Percentiles rank a stretch among this genome's conserved stretches.
These are phyloP conservation scores for Malus hybrid DNA, from an alignment of 331 rosid species.

Conservation along the genomic window DNA sequence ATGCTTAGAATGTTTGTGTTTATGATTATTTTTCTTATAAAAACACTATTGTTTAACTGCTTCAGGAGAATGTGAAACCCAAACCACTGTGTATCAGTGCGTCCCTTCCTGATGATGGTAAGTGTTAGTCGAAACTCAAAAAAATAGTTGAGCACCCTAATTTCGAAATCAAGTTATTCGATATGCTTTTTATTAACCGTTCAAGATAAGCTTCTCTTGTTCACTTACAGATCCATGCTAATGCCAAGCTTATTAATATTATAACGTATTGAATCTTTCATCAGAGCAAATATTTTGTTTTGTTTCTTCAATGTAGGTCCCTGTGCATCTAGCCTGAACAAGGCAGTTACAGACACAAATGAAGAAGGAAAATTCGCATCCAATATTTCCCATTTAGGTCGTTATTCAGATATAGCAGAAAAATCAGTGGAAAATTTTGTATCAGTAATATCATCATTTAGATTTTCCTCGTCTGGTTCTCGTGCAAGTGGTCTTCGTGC, in stretches of 20 bases:
- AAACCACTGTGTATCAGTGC: constrained; percentile 24
- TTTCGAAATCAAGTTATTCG: too few species aligned
- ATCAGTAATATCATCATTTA: constrained; percentile 58
- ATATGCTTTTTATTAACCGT: too few species aligned
- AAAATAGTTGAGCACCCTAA: background rate
- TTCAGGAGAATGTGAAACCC: constrained; percentile 56
- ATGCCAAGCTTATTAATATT: background rate
- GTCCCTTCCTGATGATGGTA: constrained; percentile 43
- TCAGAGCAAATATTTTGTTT: background rate
- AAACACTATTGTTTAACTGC: constrained; percentile 14
- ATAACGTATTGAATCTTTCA: background rate
- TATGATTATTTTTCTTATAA: background rate
- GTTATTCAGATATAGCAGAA: constrained; percentile 76
- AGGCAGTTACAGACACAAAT: constrained; percentile 15
- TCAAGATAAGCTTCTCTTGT: background rate
- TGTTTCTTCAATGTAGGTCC: constrained; percentile 21
- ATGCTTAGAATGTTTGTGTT: background rate
- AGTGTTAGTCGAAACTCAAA: background rate
- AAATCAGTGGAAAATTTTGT: constrained; percentile 78
- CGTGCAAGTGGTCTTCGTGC: constrained; percentile 97
- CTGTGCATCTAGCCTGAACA: constrained; percentile 18
- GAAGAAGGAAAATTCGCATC: constrained; percentile 59
- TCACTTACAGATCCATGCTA: background rate
- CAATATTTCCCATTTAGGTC: constrained; percentile 70
- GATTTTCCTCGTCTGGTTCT: constrained; percentile 62